Evolutionary conservation across 306 rosid species (phyloP).

Genomic region (Dalbergia cultrata): DNA sequence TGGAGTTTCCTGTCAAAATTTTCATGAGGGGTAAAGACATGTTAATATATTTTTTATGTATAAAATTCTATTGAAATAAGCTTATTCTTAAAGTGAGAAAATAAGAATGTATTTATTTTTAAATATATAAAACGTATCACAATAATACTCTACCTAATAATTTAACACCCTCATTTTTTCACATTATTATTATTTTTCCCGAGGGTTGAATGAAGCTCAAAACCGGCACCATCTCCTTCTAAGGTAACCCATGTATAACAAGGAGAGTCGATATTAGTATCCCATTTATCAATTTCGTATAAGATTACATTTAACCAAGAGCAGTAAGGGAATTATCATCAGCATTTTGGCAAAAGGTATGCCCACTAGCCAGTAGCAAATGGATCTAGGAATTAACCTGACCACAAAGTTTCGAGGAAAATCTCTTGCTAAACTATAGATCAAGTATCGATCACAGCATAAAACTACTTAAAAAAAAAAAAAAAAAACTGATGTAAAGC

Average conservation of each 20-base stretch:
- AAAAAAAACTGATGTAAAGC: background rate
- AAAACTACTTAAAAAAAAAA: background rate
- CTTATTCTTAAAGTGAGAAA: no score
- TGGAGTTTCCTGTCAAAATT: no score
- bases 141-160: no score
- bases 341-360: conserved; percentile 4
- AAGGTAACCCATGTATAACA: no score
- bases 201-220: no score
- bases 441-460: background rate
- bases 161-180: no score
- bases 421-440: conserved; percentile 10
- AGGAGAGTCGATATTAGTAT: background rate
- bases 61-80: no score
- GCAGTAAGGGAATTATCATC: background rate
- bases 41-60: no score
- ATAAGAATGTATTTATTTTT: no score
- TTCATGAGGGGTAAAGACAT: background rate
- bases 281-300: conserved; percentile 19
- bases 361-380: background rate
- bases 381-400: background rate
- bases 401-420: background rate
- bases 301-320: background rate
- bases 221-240: no score
- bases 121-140: no score
- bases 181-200: no score